Percentiles rank a stretch among this genome's conserved stretches.
These are phyloP conservation scores for Penicillium verhagenii DNA, from an alignment of 495 filamentous ascomycete genomes.

Conservation along the genomic window DNA sequence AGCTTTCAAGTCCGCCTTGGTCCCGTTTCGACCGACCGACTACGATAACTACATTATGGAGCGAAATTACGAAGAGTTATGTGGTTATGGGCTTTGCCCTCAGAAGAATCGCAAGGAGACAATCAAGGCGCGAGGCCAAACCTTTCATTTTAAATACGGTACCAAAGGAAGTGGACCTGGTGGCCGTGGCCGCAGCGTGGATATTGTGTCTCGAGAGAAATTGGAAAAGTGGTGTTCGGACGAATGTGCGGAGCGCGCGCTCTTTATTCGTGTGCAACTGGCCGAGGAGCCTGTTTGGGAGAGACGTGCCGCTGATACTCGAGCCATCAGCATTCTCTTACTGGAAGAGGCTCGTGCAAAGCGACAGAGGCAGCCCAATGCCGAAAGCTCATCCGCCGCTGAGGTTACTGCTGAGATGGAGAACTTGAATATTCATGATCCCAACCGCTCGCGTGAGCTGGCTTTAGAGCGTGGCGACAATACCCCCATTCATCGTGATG, in stretches of 20 bases:
- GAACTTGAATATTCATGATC: slow-evolving; percentile 31
- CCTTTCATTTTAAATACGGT: slow-evolving; percentile 50
- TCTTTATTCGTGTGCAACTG: slow-evolving; percentile 86
- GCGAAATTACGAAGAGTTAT: slow-evolving; percentile 73
- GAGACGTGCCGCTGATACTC: slow-evolving; percentile 47
- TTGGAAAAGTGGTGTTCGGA: slow-evolving; percentile 88
- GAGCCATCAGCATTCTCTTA: slow-evolving; percentile 47
- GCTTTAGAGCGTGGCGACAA: slow-evolving; percentile 50
- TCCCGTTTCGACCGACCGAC: slow-evolving; percentile 77
- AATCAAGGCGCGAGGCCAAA: slow-evolving; percentile 31
- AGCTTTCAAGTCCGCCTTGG: slow-evolving; percentile 57
- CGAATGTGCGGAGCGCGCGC: slow-evolving; percentile 70
- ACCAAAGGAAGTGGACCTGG: slow-evolving; percentile 51
- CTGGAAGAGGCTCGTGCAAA: slow-evolving; percentile 48
- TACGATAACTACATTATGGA: slow-evolving; percentile 85
- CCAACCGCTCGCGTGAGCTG: slow-evolving; percentile 33
- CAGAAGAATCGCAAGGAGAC: slow-evolving; percentile 46
- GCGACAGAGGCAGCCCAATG: slow-evolving; percentile 11
- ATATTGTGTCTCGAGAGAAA: slow-evolving; percentile 61
- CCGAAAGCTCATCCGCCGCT: slow-evolving; percentile 1
- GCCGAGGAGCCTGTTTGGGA: slow-evolving; percentile 75
- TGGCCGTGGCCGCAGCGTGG: slow-evolving; percentile 49
- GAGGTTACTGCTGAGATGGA: slow-evolving; percentile 33
- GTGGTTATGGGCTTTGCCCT: slow-evolving; percentile 81
- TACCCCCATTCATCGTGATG: slow-evolving; percentile 22